phyloP scores from a whole-genome alignment of 305 asterid genomes.

The Fraxinus dipetala region DNA sequence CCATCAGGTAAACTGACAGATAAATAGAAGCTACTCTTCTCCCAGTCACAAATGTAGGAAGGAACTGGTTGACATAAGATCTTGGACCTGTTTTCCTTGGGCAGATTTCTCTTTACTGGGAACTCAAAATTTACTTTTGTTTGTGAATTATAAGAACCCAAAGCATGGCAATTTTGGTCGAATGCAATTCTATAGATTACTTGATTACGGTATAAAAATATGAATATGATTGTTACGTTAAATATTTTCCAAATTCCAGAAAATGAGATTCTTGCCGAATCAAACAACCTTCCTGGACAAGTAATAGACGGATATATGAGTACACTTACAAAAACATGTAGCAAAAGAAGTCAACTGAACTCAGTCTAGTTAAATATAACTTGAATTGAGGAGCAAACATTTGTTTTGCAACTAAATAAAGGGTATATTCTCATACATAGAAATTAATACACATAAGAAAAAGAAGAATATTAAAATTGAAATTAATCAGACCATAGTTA shows the following conservation, averaged over 20 bases:
- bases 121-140: not conserved
- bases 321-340: not conserved
- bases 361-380: not conserved
- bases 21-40: not conserved
- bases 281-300: not conserved
- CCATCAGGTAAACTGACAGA: not conserved
- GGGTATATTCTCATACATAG: not conserved
- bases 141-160: not conserved
- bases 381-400: not conserved
- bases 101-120: not conserved
- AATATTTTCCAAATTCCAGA: not conserved
- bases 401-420: not conserved
- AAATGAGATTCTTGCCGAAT: not conserved
- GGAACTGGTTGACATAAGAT: not conserved
- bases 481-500: not conserved
- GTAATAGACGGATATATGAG: not conserved
- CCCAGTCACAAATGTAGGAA: not conserved
- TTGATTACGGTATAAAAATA: not conserved
- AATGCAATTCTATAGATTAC: not conserved
- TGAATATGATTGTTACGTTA: not conserved
- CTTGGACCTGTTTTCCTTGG: not conserved
- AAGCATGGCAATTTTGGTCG: not conserved
- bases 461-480: not conserved
- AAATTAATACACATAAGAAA: not conserved
- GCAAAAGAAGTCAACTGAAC: not conserved